Evolutionary conservation across 352 stramenopile genomes (phyloP).

Genomic region (Pythium rishiriense): DNA sequence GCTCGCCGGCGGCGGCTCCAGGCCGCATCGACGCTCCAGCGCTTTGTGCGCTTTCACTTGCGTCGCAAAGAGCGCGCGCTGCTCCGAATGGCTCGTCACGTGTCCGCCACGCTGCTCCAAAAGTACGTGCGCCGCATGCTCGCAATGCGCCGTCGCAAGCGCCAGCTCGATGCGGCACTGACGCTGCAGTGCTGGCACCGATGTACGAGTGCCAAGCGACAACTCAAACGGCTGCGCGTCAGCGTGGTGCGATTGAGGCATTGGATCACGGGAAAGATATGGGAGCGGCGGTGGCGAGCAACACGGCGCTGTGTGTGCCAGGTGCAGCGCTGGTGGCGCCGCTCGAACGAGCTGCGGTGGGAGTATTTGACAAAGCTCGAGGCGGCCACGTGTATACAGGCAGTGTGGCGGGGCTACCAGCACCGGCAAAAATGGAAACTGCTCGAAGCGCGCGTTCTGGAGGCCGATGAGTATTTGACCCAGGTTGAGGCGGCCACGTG

Average conservation of each 20-base stretch:
- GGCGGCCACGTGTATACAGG: slow-evolving; percentile 51
- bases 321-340: slow-evolving; percentile 59
- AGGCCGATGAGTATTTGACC: neutral
- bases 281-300: slow-evolving; percentile 23
- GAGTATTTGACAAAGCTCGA: slow-evolving; percentile 33
- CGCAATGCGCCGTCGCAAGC: slow-evolving; percentile 2
- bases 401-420: slow-evolving; percentile 36
- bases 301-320: slow-evolving; percentile 2
- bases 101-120: slow-evolving; percentile 55
- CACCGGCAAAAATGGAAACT: slow-evolving; percentile 1
- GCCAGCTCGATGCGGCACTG: slow-evolving; percentile 12
- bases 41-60: slow-evolving; percentile 41
- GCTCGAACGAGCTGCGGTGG: slow-evolving; percentile 18
- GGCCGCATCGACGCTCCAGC: slow-evolving; percentile 36
- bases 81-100: slow-evolving; percentile 30
- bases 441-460: neutral
- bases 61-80: slow-evolving; percentile 39
- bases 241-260: slow-evolving; percentile 19
- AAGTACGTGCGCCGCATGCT: slow-evolving; percentile 44
- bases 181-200: slow-evolving; percentile 48
- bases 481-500: too few relatives aligned
- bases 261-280: slow-evolving; percentile 28
- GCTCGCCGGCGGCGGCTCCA: neutral
- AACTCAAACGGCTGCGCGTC: slow-evolving; percentile 11
- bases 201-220: slow-evolving; percentile 17